Percentiles rank a stretch among this genome's conserved stretches.
These are phyloP conservation scores for Gnomoniopsis sp. DNA, from an alignment of 2,329 filamentous ascomycete genomes.

Conservation along the genomic window DNA sequence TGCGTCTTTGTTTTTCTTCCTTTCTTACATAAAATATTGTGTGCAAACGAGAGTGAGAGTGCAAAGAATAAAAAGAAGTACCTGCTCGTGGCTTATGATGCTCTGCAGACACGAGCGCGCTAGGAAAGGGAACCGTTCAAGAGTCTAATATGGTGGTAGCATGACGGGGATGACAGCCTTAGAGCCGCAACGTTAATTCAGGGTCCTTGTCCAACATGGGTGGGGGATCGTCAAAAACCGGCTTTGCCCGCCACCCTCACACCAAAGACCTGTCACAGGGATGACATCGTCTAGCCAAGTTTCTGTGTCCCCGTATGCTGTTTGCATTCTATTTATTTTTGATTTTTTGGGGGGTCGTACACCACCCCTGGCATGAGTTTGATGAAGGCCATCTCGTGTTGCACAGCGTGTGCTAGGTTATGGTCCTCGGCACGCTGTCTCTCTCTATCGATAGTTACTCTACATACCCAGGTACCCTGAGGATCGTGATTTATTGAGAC, in stretches of 20 bases:
- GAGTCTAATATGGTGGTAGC: neutral
- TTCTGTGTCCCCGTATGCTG: neutral
- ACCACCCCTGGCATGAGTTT: neutral
- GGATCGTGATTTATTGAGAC: neutral
- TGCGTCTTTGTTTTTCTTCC: neutral
- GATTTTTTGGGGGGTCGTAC: neutral
- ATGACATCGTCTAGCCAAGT: constrained; percentile 2
- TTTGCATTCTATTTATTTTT: neutral
- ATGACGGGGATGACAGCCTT: neutral
- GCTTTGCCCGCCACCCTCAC: neutral
- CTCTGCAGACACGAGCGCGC: too few relatives aligned
- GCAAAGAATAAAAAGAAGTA: too few relatives aligned
- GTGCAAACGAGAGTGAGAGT: neutral
- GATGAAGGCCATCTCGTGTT: neutral
- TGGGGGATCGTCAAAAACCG: neutral
- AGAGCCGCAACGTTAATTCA: neutral
- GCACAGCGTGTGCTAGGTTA: neutral
- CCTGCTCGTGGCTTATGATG: too few relatives aligned
- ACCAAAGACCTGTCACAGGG: neutral
- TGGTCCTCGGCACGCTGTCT: neutral
- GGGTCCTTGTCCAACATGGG: neutral
- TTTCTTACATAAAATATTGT: neutral
- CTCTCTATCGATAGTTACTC: too few relatives aligned
- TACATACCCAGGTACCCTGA: too few relatives aligned
- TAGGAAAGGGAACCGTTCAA: neutral